Base-by-base conservation (phyloP, 2,329 filamentous ascomycete species). In the Trichoderma cornu-damae region DNA sequence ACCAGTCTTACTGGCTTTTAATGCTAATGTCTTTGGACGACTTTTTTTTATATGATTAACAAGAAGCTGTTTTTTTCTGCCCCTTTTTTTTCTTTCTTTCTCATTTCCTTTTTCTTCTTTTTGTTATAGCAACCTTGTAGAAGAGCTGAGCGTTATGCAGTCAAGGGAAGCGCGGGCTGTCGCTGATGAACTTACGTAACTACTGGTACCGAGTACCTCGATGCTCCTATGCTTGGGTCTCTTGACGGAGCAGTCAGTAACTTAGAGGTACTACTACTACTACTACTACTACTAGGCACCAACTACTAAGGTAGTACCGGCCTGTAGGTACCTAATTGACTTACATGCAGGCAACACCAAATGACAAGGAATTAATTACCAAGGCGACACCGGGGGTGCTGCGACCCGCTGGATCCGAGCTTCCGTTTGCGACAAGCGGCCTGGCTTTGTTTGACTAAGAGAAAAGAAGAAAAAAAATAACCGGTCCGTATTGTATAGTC, bases 1-100 rank as follows among this genome's bases (percentile, higher is more conserved):
- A 59, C 60, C 56, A 65, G 62, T 60, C n/a, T 51, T 44, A 57
- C 61, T 65, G 60, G 61, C 53, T 56, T n/a, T 49, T 60, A 63
- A 64, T 65, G 60, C 42, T 64, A 63, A 63, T 62, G 48, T 50
- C 59, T 43, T 52, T 38, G 44, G 44, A 57, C 46, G 43, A 40
- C n/a, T 16, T 57, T 47, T 44, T 26, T 37, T 47, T n/a, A n/a
- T 20, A 49, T 14, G 46, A 51, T 51, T 48, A 22, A 37, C 11
- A 43, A 49, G 43, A 24, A 11, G 6, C 28, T 18, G 28, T 40
- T 9, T 3, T 4, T 35, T 18, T 49, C 1, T n/a, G n/a, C 44
- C 7, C 3, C 9, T 6, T 30, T 30, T 14, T 54, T 34, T 35
- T 2, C 9, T 38, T 20, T 54, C 2, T 12, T 7, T 30, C 9